Evolutionary conservation across 2,329 filamentous ascomycete genomes (phyloP).

Genomic region (Hypoxylon sp.): DNA sequence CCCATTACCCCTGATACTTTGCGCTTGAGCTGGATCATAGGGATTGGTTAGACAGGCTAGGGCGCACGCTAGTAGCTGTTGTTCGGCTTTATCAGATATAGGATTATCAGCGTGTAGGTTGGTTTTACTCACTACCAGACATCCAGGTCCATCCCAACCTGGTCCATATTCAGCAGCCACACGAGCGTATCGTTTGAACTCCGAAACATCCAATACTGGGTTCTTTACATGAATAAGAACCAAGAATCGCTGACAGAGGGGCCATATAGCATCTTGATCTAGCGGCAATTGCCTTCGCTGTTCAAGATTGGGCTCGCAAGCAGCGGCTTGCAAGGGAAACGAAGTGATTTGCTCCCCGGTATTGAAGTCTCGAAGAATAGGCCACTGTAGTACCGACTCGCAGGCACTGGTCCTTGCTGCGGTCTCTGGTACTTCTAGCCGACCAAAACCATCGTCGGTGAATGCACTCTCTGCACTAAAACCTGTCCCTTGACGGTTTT

Average conservation of each 20-base stretch:
- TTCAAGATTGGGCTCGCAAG: not conserved
- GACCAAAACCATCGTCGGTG: not conserved
- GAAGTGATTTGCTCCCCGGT: not conserved
- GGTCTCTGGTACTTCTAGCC: not conserved
- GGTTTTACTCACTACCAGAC: slow-evolving; percentile 11
- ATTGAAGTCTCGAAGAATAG: not conserved
- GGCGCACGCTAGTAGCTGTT: slow-evolving; percentile 6
- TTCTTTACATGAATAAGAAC: slow-evolving; percentile 1
- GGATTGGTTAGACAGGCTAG: not conserved
- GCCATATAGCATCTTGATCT: not conserved
- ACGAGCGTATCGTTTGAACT: slow-evolving; percentile 13
- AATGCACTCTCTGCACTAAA: not conserved
- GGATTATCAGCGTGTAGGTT: not conserved
- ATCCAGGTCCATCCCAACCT: slow-evolving; percentile 23
- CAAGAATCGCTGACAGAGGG: slow-evolving; percentile 9
- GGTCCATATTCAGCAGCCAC: slow-evolving; percentile 13
- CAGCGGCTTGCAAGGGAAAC: not conserved
- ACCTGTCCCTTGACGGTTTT: not conserved
- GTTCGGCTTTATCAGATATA: not conserved
- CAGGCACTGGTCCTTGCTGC: not conserved
- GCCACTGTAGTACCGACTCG: slow-evolving; percentile 5
- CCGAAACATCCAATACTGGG: not conserved
- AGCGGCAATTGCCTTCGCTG: not conserved
- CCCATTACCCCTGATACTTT: not conserved
- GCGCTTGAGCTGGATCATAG: not conserved